Evolutionary conservation across 2,329 filamentous ascomycete genomes (phyloP).

Genomic region (Drechslera avenae): DNA sequence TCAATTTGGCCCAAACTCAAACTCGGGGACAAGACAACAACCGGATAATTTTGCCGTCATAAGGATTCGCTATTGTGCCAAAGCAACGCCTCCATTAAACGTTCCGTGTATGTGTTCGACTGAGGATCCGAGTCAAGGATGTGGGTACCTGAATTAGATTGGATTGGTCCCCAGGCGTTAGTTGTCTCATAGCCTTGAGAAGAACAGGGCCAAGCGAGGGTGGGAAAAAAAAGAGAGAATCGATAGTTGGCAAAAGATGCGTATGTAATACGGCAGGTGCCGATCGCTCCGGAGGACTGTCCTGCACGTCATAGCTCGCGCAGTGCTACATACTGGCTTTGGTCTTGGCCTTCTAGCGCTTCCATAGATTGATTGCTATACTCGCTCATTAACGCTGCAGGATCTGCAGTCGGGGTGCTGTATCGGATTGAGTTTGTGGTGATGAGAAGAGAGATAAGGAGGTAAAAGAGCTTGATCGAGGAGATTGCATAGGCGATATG

Average conservation of each 20-base stretch:
- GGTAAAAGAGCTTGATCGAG: constrained; percentile 6
- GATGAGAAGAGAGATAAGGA: constrained; percentile 10
- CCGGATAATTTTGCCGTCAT: neutral
- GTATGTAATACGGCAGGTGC: neutral
- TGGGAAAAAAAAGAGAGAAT: too few species aligned
- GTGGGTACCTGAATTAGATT: neutral
- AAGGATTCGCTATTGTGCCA: neutral
- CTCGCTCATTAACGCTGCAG: constrained; percentile 14
- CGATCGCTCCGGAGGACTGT: constrained; percentile 3
- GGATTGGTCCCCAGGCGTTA: neutral
- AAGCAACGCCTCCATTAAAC: neutral
- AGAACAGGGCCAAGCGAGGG: neutral
- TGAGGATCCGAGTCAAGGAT: neutral
- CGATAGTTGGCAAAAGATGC: neutral
- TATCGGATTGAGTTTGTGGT: constrained; percentile 14
- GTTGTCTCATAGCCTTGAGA: neutral
- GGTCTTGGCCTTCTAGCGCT: constrained; percentile 18
- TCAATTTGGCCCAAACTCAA: neutral
- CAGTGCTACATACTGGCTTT: constrained; percentile 8
- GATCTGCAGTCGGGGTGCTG: constrained; percentile 25
- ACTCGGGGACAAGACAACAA: neutral
- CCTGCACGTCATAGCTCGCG: constrained; percentile 18
- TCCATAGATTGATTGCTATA: constrained; percentile 16
- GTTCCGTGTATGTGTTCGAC: too few species aligned
- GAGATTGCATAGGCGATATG: constrained; percentile 8